Evolutionary conservation across 306 rosid genomes (phyloP).

Genomic region (Casuarina cunninghamiana): DNA sequence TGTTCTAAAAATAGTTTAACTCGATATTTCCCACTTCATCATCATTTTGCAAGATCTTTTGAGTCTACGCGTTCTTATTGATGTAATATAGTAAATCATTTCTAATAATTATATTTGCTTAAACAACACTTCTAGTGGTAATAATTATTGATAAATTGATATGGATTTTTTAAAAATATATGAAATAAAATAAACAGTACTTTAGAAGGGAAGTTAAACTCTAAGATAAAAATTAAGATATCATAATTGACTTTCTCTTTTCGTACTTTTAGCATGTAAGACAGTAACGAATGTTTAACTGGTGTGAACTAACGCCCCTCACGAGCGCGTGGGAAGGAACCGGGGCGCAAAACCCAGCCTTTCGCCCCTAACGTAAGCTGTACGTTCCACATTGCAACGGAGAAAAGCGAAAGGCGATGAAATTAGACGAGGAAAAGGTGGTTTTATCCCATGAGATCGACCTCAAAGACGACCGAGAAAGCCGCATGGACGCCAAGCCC

Average conservation of each 20-base stretch:
- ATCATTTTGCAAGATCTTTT: no score
- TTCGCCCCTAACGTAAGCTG: conserved; percentile 27
- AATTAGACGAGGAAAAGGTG: not conserved
- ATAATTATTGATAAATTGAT: no score
- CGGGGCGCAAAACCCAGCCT: not conserved
- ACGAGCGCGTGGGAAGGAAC: conserved; percentile 10
- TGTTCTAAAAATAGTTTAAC: no score
- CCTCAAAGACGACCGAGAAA: not conserved
- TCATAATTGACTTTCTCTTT: not conserved
- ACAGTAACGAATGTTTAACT: not conserved
- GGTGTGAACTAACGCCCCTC: not conserved
- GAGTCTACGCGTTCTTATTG: no score
- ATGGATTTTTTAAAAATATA: no score
- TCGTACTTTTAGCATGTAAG: no score
- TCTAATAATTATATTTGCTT: no score
- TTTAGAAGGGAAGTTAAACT: no score
- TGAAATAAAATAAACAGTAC: no score
- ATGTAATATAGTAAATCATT: no score
- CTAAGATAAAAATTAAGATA: not conserved
- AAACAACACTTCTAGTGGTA: no score
- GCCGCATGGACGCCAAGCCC: not conserved
- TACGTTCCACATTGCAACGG: conserved; percentile 27
- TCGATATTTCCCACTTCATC: no score
- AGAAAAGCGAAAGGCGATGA: conserved; percentile 3
- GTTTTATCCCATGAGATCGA: conserved; percentile 6